Evolutionary conservation across 2,329 filamentous ascomycete genomes (phyloP).

Genomic region (Cladosporium phlei): DNA sequence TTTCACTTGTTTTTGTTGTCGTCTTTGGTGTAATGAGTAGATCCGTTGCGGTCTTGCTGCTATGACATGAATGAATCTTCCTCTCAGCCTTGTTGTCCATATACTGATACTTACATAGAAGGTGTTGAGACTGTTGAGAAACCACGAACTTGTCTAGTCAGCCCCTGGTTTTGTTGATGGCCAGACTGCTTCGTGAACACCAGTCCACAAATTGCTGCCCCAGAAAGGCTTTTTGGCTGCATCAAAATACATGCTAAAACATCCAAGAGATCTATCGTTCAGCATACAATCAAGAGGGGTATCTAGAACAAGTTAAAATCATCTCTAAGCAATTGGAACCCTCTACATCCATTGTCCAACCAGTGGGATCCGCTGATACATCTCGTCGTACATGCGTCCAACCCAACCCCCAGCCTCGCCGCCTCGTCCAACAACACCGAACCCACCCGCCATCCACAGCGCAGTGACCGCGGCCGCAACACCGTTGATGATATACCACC

Average conservation of each 20-base stretch:
- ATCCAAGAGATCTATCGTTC: too few relatives aligned
- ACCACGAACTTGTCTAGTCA: too few relatives aligned
- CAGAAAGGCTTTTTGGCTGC: too few relatives aligned
- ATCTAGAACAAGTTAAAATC: slow-evolving; percentile 7
- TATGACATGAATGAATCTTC: slow-evolving; percentile 9
- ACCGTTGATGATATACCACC: slow-evolving; percentile 68
- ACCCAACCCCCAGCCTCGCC: slow-evolving; percentile 73
- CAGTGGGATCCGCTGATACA: slow-evolving; percentile 60
- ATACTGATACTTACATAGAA: background rate
- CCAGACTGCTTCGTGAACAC: background rate
- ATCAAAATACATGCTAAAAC: too few relatives aligned
- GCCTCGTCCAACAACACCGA: slow-evolving; percentile 71
- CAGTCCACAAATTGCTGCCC: too few relatives aligned
- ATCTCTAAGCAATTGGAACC: background rate
- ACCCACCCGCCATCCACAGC: slow-evolving; percentile 76
- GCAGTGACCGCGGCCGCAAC: slow-evolving; percentile 53
- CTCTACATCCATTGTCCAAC: slow-evolving; percentile 43
- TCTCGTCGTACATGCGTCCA: slow-evolving; percentile 69
- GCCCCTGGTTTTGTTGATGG: background rate
- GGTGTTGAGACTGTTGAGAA: background rate
- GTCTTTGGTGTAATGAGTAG: background rate
- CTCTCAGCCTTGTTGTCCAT: slow-evolving; percentile 2
- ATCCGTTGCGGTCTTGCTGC: slow-evolving; percentile 1
- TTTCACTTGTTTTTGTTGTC: background rate
- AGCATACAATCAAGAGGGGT: slow-evolving; percentile 11